Base-by-base conservation (phyloP, 1,139 yeast genomes). In the Zygoascus sp. region DNA sequence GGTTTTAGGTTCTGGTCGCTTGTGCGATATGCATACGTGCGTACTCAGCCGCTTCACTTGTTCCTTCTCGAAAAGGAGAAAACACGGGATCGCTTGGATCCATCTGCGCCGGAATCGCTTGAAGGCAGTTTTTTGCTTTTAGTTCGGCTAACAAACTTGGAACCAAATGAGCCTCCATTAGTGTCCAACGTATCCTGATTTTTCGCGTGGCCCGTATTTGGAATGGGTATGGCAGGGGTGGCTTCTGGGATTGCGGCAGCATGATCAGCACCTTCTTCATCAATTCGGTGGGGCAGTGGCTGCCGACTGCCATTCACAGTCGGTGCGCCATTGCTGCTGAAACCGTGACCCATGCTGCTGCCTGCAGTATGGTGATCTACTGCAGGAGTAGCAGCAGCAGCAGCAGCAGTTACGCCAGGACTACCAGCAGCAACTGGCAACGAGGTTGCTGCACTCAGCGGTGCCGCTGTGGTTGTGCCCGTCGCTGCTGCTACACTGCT, bases 151-250 rank as follows among this genome's bases (percentile, higher is more conserved):
- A 20, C 28, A 15, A 40, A 15, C 25, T 40, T 40, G n/a, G 39
- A 35, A 13, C 39, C 39, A 19, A 35, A 20, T 9, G 39, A 20
- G 20, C 34, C 17, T 11, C 34, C 15, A 16, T 16, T 16, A 5
- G 15, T 13, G 15, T 25, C 28, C 9, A 25, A 25, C 4, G 8
- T 10, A 10, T 25, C 28, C n/a, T 10, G 28, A n/a, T 3, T 25
- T 25, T 25, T 25, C 28, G n/a, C n/a, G n/a, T 25, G 28, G 28
- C n/a, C 28, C 28, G 41, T 19, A 15, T 20, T 45, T 6, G 47
- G 48, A 28, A 45, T 45, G 30, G 48, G 40, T 21, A 42, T 41
- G 4, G 48, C 45, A 5, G 45, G 37, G 10, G 45, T 40, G 3
- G 44, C 20, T 40, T 25, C 44, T 21, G 39, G 11, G 8, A 13